Evolutionary conservation across 2,329 filamentous ascomycete species (phyloP).

Genomic region (Aspergillaceae sp.): DNA sequence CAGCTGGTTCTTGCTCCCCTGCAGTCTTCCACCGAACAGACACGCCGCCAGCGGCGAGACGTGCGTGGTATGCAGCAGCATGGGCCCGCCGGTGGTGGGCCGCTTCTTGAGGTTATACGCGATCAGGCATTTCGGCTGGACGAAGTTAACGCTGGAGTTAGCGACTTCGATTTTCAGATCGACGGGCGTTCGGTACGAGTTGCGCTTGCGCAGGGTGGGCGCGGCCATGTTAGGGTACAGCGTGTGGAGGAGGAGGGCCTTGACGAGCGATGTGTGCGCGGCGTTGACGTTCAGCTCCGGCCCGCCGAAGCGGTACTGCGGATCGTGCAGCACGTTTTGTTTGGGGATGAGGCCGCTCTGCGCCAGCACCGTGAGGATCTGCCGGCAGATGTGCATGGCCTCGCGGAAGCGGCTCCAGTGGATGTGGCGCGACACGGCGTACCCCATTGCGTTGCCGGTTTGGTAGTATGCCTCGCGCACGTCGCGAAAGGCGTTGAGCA

Average conservation of each 20-base stretch:
- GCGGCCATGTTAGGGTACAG: slow-evolving; percentile 40
- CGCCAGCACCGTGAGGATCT: slow-evolving; percentile 3
- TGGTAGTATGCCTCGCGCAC: slow-evolving; percentile 25
- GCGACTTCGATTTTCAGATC: neutral
- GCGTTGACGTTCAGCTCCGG: slow-evolving; percentile 39
- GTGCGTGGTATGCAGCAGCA: slow-evolving; percentile 24
- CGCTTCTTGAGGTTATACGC: slow-evolving; percentile 1
- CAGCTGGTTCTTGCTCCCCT: slow-evolving; percentile 12
- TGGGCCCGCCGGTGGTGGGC: slow-evolving; percentile 8
- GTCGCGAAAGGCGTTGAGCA: slow-evolving; percentile 37
- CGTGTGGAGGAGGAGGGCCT: slow-evolving; percentile 39
- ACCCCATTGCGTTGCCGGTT: slow-evolving; percentile 24
- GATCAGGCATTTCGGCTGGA: slow-evolving; percentile 3
- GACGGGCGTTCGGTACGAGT: slow-evolving; percentile 14
- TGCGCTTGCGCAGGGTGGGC: slow-evolving; percentile 1
- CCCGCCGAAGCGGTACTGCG: slow-evolving; percentile 27
- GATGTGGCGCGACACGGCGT: slow-evolving; percentile 14
- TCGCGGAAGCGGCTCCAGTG: slow-evolving; percentile 4
- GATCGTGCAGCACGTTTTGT: slow-evolving; percentile 19
- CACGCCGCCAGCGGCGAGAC: slow-evolving; percentile 18
- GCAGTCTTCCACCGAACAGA: slow-evolving; percentile 19
- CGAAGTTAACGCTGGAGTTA: neutral
- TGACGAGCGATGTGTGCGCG: slow-evolving; percentile 35
- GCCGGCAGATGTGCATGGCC: slow-evolving; percentile 1
- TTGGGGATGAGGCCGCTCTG: slow-evolving; percentile 1